These are phyloP conservation scores for Penicillium hordei DNA, from an alignment of 2,329 filamentous ascomycete genomes.

Conservation along the genomic window DNA sequence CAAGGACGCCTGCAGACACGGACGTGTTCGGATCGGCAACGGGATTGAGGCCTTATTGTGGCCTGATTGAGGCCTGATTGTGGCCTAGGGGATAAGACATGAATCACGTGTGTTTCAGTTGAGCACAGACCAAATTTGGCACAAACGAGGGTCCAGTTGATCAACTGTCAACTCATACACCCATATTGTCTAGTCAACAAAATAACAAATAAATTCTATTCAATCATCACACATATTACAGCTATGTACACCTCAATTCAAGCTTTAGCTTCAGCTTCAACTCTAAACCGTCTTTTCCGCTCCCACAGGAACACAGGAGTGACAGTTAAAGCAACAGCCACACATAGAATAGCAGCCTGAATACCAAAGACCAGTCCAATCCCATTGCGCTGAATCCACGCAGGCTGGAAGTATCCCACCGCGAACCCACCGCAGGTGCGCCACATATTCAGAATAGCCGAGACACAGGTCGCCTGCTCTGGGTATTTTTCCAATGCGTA, in stretches of 20 bases:
- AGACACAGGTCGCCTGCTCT: conserved; percentile 34
- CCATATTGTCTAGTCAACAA: neutral
- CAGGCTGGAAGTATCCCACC: conserved; percentile 40
- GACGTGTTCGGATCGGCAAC: neutral
- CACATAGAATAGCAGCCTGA: conserved; percentile 34
- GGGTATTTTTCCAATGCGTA: conserved; percentile 41
- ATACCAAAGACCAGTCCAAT: conserved; percentile 36
- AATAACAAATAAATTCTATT: neutral
- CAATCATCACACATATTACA: neutral
- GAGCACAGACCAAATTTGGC: neutral
- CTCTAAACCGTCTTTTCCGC: neutral
- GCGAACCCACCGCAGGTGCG: conserved; percentile 41
- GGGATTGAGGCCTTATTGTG: neutral
- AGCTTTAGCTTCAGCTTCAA: neutral
- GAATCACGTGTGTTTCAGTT: neutral
- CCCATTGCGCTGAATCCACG: conserved; percentile 36
- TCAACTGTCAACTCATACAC: neutral
- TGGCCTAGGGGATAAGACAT: neutral
- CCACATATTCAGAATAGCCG: conserved; percentile 42
- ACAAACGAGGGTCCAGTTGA: neutral
- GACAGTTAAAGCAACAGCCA: conserved; percentile 29
- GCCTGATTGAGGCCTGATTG: neutral
- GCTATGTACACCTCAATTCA: neutral
- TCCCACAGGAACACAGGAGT: conserved; percentile 24
- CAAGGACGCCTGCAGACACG: neutral